A percentile compares a stretch with the other conserved stretches of the same genome.
Evolutionary conservation across 441 rosid species (phyloP).

Genomic region (Erodium trifolium): DNA sequence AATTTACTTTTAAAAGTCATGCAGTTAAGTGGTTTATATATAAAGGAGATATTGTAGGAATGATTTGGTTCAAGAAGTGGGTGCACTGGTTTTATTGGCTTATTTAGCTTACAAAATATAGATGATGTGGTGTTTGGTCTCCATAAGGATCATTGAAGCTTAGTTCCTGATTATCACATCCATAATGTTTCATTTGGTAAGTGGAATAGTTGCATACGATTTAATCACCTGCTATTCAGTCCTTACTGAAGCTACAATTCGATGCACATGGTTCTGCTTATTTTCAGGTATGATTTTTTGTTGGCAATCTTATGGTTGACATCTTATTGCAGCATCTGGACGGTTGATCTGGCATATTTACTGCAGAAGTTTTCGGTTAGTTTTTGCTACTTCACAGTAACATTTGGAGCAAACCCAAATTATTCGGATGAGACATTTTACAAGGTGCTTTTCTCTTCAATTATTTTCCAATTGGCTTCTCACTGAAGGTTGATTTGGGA

Average conservation of each 20-base stretch:
- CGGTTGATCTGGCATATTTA: constrained; percentile 79
- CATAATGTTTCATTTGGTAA: neutral
- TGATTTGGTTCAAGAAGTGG: neutral
- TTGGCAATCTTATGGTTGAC: constrained; percentile 16
- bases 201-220: constrained; percentile 1
- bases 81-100: neutral
- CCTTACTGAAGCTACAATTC: neutral
- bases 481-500: neutral
- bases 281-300: neutral
- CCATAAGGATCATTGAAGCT: neutral
- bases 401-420: constrained; percentile 83
- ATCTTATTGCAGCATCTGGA: constrained; percentile 71
- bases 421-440: constrained; percentile 77
- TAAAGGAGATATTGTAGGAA: neutral
- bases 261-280: constrained; percentile 1
- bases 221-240: neutral
- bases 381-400: constrained; percentile 79
- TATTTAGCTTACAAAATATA: neutral
- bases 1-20: neutral
- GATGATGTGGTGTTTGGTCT: neutral
- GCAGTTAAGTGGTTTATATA: neutral
- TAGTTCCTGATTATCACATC: neutral
- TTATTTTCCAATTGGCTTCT: neutral
- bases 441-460: constrained; percentile 42
- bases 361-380: constrained; percentile 62